A percentile compares a stretch with the other conserved stretches of the same genome.
These are phyloP conservation scores for Arabidopsis hybrid DNA, from an alignment of 441 rosid species.

Conservation along the genomic window DNA sequence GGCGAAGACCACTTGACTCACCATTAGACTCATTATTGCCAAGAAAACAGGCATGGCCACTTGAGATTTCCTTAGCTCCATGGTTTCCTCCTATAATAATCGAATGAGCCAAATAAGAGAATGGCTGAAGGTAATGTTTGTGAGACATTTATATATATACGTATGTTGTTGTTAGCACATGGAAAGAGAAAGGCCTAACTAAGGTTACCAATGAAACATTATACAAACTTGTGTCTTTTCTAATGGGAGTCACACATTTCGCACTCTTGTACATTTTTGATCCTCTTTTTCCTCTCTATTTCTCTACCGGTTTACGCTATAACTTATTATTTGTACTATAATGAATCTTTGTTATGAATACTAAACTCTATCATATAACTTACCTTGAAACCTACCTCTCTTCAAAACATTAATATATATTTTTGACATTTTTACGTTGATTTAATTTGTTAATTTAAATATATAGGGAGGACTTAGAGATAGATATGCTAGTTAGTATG, in stretches of 20 bases:
- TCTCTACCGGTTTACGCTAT: conserved; percentile 17
- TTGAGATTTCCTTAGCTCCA: conserved; percentile 36
- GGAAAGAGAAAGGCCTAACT: conserved; percentile 61
- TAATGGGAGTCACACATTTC: conserved; percentile 47
- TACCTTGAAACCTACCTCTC: conserved; percentile 34
- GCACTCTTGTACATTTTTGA: conserved; percentile 33
- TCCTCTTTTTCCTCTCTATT: conserved; percentile 19
- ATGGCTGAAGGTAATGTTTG: conserved; percentile 24
- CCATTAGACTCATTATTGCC: conserved; percentile 26
- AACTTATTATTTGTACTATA: conserved; percentile 15
- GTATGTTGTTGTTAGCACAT: conserved; percentile 45
- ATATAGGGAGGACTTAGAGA: conserved; percentile 6
- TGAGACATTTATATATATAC: conserved; percentile 43
- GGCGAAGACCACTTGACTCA: conserved; percentile 28
- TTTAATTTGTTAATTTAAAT: not conserved
- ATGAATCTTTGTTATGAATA: not conserved
- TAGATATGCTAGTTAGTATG: conserved; percentile 27
- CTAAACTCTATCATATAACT: conserved; percentile 5
- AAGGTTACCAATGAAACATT: conserved; percentile 47
- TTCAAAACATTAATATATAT: not conserved
- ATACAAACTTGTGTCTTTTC: conserved; percentile 44
- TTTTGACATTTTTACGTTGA: not conserved
- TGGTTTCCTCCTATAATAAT: conserved; percentile 29
- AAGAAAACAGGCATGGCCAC: conserved; percentile 21
- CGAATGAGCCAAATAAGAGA: conserved; percentile 39